phyloP scores from a whole-genome alignment of 2,329 filamentous ascomycete genomes.

The Scedosporium boydii region DNA sequence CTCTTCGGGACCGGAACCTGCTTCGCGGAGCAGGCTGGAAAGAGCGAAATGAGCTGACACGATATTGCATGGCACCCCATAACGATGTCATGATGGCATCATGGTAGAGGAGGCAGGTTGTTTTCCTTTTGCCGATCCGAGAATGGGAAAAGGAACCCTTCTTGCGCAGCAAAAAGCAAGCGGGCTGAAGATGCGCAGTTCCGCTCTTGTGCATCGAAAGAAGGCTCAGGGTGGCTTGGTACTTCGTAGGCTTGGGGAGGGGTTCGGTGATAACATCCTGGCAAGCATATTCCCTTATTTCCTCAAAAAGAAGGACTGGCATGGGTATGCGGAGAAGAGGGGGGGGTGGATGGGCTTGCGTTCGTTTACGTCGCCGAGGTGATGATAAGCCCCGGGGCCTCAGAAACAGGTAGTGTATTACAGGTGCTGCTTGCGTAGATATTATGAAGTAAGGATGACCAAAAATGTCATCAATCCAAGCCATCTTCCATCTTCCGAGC shows the following conservation, averaged over 20 bases:
- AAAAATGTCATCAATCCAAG: not conserved
- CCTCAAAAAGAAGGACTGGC: too few relatives aligned
- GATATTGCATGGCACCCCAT: not conserved
- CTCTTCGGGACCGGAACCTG: not conserved
- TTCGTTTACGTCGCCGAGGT: too few relatives aligned
- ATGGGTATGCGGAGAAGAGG: not conserved
- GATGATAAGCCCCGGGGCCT: too few relatives aligned
- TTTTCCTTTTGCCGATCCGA: not conserved
- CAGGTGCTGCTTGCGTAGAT: too few relatives aligned
- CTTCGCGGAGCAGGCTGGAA: not conserved
- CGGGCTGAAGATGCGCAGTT: not conserved
- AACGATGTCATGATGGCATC: not conserved
- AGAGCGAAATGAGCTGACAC: not conserved
- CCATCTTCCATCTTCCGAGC: not conserved
- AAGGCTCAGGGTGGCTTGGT: not conserved
- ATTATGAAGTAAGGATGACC: not conserved
- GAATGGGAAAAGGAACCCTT: not conserved
- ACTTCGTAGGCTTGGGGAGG: not conserved
- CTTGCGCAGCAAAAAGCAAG: not conserved
- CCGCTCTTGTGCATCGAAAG: not conserved
- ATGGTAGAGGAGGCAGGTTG: not conserved
- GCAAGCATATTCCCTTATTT: not conserved
- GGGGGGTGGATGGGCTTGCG: not conserved
- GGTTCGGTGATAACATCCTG: not conserved
- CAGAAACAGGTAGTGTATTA: not conserved